phyloP scores from a whole-genome alignment of 2,329 filamentous ascomycete species.

The Neonectria neomacrospora region DNA sequence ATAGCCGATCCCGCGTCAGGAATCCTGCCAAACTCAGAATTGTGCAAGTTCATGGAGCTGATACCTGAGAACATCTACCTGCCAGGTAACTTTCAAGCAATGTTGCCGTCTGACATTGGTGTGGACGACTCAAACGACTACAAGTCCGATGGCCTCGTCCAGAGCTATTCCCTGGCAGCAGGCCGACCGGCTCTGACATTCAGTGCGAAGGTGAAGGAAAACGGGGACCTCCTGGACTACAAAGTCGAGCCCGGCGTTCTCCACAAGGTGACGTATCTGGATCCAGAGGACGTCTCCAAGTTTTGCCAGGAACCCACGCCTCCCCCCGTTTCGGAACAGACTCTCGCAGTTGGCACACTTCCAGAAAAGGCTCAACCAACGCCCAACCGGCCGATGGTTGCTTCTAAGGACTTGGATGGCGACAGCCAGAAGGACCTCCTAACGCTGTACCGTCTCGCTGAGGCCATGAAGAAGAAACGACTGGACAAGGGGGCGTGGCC shows the following conservation, averaged over 20 bases:
- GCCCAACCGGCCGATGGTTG: slow-evolving; percentile 57
- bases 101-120: slow-evolving; percentile 61
- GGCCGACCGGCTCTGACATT: slow-evolving; percentile 68
- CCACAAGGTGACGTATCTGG: slow-evolving; percentile 67
- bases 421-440: slow-evolving; percentile 58
- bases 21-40: slow-evolving; percentile 66
- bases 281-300: slow-evolving; percentile 60
- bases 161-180: slow-evolving; percentile 64
- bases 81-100: slow-evolving; percentile 65
- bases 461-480: slow-evolving; percentile 56
- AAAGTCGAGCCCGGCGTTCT: slow-evolving; percentile 65
- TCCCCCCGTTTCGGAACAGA: slow-evolving; percentile 36
- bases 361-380: slow-evolving; percentile 25
- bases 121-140: slow-evolving; percentile 45
- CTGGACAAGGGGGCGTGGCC: slow-evolving; percentile 62
- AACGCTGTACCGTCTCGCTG: slow-evolving; percentile 60
- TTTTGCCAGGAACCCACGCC: slow-evolving; percentile 53
- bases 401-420: slow-evolving; percentile 54
- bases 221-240: slow-evolving; percentile 64
- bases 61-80: slow-evolving; percentile 70
- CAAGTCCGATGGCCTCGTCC: slow-evolving; percentile 54
- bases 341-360: slow-evolving; percentile 45
- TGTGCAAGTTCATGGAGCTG: slow-evolving; percentile 71
- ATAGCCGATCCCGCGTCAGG: slow-evolving; percentile 81
- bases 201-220: slow-evolving; percentile 65